Base-by-base conservation (phyloP, 371 early-diverging fungal species). In the Mortierella sp. region DNA sequence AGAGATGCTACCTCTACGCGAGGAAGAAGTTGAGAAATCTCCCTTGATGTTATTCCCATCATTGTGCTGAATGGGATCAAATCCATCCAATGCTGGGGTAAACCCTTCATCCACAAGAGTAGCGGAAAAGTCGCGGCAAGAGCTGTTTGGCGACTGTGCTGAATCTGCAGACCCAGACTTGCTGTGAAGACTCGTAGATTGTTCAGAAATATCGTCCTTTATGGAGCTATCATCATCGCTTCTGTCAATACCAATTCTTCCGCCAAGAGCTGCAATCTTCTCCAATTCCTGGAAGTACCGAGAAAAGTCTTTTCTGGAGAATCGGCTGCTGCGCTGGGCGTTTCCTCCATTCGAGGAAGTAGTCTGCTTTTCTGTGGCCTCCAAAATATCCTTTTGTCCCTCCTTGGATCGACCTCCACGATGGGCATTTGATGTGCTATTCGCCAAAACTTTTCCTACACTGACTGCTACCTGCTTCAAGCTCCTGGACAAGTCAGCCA, bases 381-480 rank as follows among this genome's bases (percentile, higher is more conserved):
- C 62, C 34, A 5, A 31, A n/a, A 34, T 17, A 29, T 47, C 62
- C 12, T 31, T 31, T 28, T 22, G 47, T 28, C 28, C 47, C 22
- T 64, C 22, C n/a, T 53, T 53, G 7, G 53, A 26, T 23, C 26
- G 22, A 22, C 29, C 22, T 47, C 32, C 60, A n/a, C 43, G 47
- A 15, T 37, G 34, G 32, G 45, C 32, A 22, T 40, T 29, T 26
- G 74, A 49, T 5, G 66, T 32, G 37, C 56, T 64, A 54, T 45
- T 64, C n/a, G 77, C 76, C 57, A 77, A 56, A 19, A 77, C 69
- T 58, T 65, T 68, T 53, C 73, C 79, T 17, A 78, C 79, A 47
- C 67, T 78, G 55, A 73, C 64, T 10, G 79, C 79, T 13, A 78
- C 79, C 58, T 78, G 79, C 60, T 73, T 78, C 9, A 78, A 51